phyloP scores from a whole-genome alignment of 805 yeast genomes.

The Myxozyma kluyveri region DNA sequence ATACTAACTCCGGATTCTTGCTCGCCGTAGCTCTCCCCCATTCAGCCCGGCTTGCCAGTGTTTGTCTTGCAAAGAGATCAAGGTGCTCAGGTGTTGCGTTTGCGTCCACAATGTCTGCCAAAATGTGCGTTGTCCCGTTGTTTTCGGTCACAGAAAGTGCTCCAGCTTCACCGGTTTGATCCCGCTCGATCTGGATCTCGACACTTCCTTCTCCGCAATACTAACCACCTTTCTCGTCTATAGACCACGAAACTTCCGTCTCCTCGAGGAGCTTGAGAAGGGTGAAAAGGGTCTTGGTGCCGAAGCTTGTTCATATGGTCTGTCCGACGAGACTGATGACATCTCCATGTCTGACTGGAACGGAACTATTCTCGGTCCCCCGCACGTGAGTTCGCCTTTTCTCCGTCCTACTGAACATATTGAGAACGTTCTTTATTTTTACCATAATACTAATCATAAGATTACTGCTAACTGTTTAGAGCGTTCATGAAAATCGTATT shows the following conservation, averaged over 20 bases:
- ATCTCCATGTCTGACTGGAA: conserved; percentile 94
- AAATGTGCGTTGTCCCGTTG: not conserved
- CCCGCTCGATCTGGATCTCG: too few species aligned
- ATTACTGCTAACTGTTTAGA: conserved; percentile 34
- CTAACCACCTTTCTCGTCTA: too few species aligned
- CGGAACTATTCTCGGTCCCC: conserved; percentile 97
- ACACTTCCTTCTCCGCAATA: too few species aligned
- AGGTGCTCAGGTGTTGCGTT: too few species aligned
- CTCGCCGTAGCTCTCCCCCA: too few species aligned
- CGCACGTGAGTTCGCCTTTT: conserved; percentile 49
- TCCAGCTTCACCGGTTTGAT: too few species aligned
- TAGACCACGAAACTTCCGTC: conserved; percentile 86
- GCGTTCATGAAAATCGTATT: conserved; percentile 86
- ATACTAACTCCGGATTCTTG: too few species aligned
- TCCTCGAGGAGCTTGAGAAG: conserved; percentile 92
- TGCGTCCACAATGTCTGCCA: not conserved
- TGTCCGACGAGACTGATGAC: conserved; percentile 77
- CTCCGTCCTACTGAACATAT: not conserved
- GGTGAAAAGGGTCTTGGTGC: conserved; percentile 98
- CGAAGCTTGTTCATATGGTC: conserved; percentile 93
- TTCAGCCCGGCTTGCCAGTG: too few species aligned
- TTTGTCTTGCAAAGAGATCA: too few species aligned
- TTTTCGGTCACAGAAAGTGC: not conserved
- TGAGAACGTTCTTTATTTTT: not conserved
- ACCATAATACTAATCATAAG: not conserved